These are phyloP conservation scores for Diaporthe aspalathi DNA, from an alignment of 2,329 filamentous ascomycete genomes.

Conservation along the genomic window DNA sequence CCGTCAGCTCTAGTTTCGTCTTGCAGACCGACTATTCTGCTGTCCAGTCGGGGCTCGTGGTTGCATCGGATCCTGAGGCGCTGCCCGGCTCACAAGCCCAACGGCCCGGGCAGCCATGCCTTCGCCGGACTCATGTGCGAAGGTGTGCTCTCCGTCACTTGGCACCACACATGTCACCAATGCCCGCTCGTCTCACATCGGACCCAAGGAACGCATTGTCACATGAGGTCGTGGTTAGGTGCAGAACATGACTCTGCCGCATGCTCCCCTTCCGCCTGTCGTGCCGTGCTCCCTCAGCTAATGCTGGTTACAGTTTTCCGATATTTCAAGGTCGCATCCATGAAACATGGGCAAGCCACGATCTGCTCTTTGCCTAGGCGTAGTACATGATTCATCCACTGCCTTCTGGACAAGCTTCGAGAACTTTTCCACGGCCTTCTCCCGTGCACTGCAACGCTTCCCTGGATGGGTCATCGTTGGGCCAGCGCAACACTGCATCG, in stretches of 20 bases:
- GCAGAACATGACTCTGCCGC: constrained; percentile 33
- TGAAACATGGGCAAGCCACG: constrained; percentile 20
- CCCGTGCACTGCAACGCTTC: constrained; percentile 30
- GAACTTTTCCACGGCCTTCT: constrained; percentile 35
- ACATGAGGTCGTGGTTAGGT: constrained; percentile 16
- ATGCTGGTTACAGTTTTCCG: constrained; percentile 31
- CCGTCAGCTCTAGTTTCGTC: constrained; percentile 25
- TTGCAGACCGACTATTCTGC: constrained; percentile 30
- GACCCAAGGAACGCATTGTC: constrained; percentile 24
- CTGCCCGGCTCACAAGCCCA: constrained; percentile 26
- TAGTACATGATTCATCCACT: constrained; percentile 29
- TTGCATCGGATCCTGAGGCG: constrained; percentile 28
- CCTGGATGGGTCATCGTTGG: constrained; percentile 35
- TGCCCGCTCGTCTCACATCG: constrained; percentile 22
- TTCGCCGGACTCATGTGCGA: constrained; percentile 9
- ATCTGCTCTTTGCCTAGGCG: constrained; percentile 11
- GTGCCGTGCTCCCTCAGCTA: constrained; percentile 25
- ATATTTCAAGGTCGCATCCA: constrained; percentile 14
- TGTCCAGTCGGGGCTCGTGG: constrained; percentile 17
- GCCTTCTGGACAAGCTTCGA: constrained; percentile 33
- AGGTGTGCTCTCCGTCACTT: constrained; percentile 24
- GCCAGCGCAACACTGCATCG: constrained; percentile 37
- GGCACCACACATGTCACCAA: constrained; percentile 25
- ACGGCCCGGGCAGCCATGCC: constrained; percentile 30
- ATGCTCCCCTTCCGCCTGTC: constrained; percentile 17